Evolutionary conservation across 768 basidiomycete genomes (phyloP).

Genomic region (Pulveroboletus sp.): DNA sequence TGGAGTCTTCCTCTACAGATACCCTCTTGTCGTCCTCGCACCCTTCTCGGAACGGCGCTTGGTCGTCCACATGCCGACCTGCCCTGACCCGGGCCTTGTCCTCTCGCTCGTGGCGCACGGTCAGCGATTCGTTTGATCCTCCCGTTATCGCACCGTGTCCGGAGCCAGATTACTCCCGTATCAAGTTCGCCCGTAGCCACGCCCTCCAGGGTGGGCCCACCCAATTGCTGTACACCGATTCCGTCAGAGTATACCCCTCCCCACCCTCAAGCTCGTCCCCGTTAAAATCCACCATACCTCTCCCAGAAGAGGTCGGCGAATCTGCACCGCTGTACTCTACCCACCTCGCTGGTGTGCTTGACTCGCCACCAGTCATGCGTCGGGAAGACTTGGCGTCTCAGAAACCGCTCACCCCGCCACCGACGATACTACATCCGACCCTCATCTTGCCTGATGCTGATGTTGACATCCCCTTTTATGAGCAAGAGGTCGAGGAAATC

Average conservation of each 20-base stretch:
- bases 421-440: constrained; percentile 36
- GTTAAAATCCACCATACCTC: constrained; percentile 21
- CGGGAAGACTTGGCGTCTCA: constrained; percentile 27
- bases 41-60: constrained; percentile 7
- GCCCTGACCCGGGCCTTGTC: constrained; percentile 14
- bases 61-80: constrained; percentile 14
- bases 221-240: constrained; percentile 18
- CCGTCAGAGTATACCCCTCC: constrained; percentile 23
- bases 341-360: constrained; percentile 30
- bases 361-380: constrained; percentile 33
- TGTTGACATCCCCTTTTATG: constrained; percentile 12
- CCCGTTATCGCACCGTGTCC: constrained; percentile 18
- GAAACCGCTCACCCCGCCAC: constrained; percentile 39
- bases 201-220: constrained; percentile 5
- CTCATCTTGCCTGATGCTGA: constrained; percentile 36
- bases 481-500: constrained; percentile 9
- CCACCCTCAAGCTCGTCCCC: constrained; percentile 26
- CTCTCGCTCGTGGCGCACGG: constrained; percentile 15
- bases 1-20: constrained; percentile 29
- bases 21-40: constrained; percentile 20
- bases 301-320: constrained; percentile 25
- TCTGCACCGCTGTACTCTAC: constrained; percentile 19
- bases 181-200: constrained; percentile 16
- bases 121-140: constrained; percentile 21
- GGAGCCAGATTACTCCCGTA: constrained; percentile 11